Conservation (phyloP, 805 yeast genomes). For the Debaryomyces hansenii region DNA sequence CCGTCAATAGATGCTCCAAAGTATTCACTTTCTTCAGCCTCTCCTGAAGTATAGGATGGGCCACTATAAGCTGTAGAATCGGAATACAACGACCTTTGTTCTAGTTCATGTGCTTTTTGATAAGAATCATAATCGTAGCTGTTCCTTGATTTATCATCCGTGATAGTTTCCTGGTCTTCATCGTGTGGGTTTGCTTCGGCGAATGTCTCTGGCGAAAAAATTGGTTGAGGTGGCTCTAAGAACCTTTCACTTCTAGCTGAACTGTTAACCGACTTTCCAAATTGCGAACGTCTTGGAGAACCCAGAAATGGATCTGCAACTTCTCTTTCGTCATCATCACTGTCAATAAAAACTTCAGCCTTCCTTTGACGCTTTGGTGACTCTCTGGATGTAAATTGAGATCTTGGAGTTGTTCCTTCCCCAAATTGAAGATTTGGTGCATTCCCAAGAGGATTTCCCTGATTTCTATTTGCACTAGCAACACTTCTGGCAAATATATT, state of each 20-base stretch:
- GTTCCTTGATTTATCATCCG: constrained; percentile 20
- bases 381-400: constrained; percentile 65
- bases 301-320: constrained; percentile 28
- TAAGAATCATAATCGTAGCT: constrained; percentile 36
- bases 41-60: constrained; percentile 24
- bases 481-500: constrained; percentile 43
- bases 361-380: constrained; percentile 63
- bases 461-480: constrained; percentile 11
- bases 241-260: constrained; percentile 48
- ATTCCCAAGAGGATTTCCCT: constrained; percentile 17
- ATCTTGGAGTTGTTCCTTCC: constrained; percentile 52
- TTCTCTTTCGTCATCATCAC: constrained; percentile 26
- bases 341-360: constrained; percentile 48
- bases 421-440: constrained; percentile 28
- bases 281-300: constrained; percentile 36
- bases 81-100: constrained; percentile 35
- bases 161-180: constrained; percentile 31
- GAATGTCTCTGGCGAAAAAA: constrained; percentile 60
- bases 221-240: constrained; percentile 65
- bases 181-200: constrained; percentile 52
- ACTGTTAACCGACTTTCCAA: constrained; percentile 27
- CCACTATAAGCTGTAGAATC: constrained; percentile 36
- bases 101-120: constrained; percentile 33
- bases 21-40: constrained; percentile 33
- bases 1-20: constrained; percentile 48